These are phyloP conservation scores for Lepiota brunneoincarnata DNA, from an alignment of 768 basidiomycete species.

Conservation along the genomic window DNA sequence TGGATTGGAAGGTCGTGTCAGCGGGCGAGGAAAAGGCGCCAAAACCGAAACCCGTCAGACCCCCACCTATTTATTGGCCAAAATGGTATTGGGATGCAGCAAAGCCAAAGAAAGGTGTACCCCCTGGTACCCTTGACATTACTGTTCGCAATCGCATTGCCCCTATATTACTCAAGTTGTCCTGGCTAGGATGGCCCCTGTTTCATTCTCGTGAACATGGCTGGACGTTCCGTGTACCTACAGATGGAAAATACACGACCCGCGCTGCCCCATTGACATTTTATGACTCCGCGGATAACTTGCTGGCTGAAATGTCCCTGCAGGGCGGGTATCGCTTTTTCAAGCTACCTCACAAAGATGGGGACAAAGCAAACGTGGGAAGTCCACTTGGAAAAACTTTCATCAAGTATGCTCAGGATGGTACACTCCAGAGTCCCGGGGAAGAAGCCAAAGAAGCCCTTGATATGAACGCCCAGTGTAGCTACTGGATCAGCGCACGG, in stretches of 20 bases:
- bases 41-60: constrained; percentile 35
- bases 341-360: constrained; percentile 96
- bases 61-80: constrained; percentile 72
- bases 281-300: constrained; percentile 59
- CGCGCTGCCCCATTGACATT: constrained; percentile 52
- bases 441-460: constrained; percentile 81
- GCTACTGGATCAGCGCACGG: constrained; percentile 95
- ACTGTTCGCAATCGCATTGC: constrained; percentile 81
- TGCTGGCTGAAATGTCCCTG: constrained; percentile 46
- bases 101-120: constrained; percentile 62
- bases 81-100: constrained; percentile 96
- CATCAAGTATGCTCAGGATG: constrained; percentile 84
- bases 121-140: constrained; percentile 77
- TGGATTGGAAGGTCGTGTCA: constrained; percentile 58
- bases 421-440: constrained; percentile 79
- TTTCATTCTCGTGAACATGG: constrained; percentile 85
- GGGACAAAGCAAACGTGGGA: constrained; percentile 93
- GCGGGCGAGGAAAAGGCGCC: constrained; percentile 12
- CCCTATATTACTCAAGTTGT: constrained; percentile 80
- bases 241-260: constrained; percentile 40
- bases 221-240: constrained; percentile 84
- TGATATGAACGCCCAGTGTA: constrained; percentile 91
- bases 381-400: constrained; percentile 88
- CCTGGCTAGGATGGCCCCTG: constrained; percentile 86
- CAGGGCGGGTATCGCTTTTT: constrained; percentile 66